Evolutionary conservation across 331 rosid genomes (phyloP), one percentile per base, ranked within the genome.

Genomic region (Pyrus hybrid): DNA sequence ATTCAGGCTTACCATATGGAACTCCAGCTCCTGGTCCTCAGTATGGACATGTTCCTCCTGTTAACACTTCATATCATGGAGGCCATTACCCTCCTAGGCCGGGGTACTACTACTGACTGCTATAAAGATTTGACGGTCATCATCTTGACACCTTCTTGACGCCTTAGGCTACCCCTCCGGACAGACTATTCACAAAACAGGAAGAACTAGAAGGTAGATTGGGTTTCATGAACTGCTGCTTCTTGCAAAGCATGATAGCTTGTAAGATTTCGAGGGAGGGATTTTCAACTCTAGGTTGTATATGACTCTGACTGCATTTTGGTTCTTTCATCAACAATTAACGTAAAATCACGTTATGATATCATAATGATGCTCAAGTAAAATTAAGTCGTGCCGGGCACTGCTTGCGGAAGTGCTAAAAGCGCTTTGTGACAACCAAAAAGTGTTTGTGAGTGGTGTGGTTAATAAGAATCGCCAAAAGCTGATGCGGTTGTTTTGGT

Each of bases 1-100:
- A 6, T 57, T 79, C 86, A 83, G 96, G 81, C 80, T 33, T 83
- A 62, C 83, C 78, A 25, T 75, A 79, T 70, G 83, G 77, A 13
- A 75, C 64, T 49, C 83, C 53, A 14, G 37, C 30, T 45, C 72
- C 74, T 64, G 80, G 84, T 75, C 83, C 85, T 67, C 76, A 68
- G 45, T 13, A 71, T 29, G 79, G 76, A 77, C 74, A 72, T 26
- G 54, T 41, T 41, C 47, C 51, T 74, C 82, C 78, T 37, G 71
- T 49, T 22, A 23, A 72, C 76, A 51, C 57, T 64, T 76, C 56
- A 28, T 64, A 83, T 85, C 30, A 68, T 71, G 51, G 70, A 68
- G 78, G 79, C 21, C 30, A 80, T 74, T 16, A 73, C 68, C 57
- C 83, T 66, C 73, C 77, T 43, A 63, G 28, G 71, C 85, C 74